phyloP scores from a whole-genome alignment of 306 rosid species.

The Styphnolobium japonicum region DNA sequence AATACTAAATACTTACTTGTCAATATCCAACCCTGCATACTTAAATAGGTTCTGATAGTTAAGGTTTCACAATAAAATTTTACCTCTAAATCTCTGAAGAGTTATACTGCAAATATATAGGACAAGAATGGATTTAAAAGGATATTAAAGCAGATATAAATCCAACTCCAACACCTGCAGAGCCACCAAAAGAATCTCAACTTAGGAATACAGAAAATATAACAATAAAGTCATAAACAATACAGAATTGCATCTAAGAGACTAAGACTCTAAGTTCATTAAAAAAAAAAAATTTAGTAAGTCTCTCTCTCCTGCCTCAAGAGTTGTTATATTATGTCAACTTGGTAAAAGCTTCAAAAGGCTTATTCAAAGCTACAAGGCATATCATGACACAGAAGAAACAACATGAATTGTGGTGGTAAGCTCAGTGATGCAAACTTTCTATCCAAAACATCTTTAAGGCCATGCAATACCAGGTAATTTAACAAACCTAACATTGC shows the following conservation, averaged over 20 bases:
- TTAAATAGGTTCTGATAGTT: constrained; percentile 81
- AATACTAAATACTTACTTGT: constrained; percentile 63
- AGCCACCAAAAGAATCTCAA: constrained; percentile 26
- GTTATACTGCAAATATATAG: constrained; percentile 16
- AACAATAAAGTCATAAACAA: constrained; percentile 6
- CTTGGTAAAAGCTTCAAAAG: not conserved
- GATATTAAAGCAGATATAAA: constrained; percentile 98
- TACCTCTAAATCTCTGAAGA: constrained; percentile 11
- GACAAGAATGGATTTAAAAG: constrained; percentile 46
- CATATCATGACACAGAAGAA: not conserved
- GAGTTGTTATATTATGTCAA: not conserved
- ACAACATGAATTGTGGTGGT: not conserved
- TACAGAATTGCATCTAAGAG: not conserved
- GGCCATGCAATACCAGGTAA: not conserved
- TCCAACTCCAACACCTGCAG: constrained; percentile 97
- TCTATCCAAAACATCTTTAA: not conserved
- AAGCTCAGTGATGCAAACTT: not conserved
- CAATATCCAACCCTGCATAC: constrained; percentile 99
- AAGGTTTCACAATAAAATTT: constrained; percentile 53
- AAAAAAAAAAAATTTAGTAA: not conserved
- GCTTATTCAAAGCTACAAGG: not conserved
- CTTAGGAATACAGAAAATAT: constrained; percentile 28
- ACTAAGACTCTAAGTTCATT: not conserved
- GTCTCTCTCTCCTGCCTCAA: not conserved
- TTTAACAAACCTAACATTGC: not conserved